These are phyloP conservation scores for Fraxinus angustifolia DNA, from an alignment of 305 asterid species.

Conservation along the genomic window DNA sequence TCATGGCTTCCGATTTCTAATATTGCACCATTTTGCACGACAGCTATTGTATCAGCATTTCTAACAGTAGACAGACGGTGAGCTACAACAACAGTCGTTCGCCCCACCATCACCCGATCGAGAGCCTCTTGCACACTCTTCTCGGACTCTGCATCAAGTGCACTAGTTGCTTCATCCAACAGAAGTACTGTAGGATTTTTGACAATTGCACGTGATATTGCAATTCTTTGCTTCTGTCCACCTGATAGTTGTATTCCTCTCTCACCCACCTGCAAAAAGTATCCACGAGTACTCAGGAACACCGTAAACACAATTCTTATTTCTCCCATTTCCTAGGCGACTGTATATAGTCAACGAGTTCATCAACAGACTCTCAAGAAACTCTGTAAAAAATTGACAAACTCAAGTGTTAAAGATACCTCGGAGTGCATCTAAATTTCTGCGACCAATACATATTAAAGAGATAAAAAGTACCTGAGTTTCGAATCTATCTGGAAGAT, in stretches of 20 bases:
- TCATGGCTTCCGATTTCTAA: constrained; percentile 92
- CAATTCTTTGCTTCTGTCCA: constrained; percentile 93
- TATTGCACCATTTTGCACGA: constrained; percentile 75
- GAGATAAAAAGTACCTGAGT: constrained; percentile 61
- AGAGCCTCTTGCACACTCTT: constrained; percentile 96
- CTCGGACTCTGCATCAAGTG: constrained; percentile 97
- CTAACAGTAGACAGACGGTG: constrained; percentile 89
- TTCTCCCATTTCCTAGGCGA: not conserved
- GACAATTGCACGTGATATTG: constrained; percentile 89
- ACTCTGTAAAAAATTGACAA: not conserved
- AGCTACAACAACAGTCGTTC: constrained; percentile 87
- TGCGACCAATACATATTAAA: not conserved
- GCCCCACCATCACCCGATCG: constrained; percentile 91
- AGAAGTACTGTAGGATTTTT: constrained; percentile 84
- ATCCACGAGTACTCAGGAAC: not conserved
- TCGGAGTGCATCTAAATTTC: not conserved
- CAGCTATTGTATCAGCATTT: constrained; percentile 85
- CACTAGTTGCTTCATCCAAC: constrained; percentile 96
- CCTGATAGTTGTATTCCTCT: constrained; percentile 95
- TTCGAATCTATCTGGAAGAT: constrained; percentile 86
- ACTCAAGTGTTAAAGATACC: not conserved
- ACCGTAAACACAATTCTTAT: not conserved
- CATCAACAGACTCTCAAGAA: not conserved
- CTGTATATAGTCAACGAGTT: not conserved
- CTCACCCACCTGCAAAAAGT: constrained; percentile 74